Conservation (phyloP, 2,329 filamentous ascomycete genomes). For the Chaetomiaceae sp. region DNA sequence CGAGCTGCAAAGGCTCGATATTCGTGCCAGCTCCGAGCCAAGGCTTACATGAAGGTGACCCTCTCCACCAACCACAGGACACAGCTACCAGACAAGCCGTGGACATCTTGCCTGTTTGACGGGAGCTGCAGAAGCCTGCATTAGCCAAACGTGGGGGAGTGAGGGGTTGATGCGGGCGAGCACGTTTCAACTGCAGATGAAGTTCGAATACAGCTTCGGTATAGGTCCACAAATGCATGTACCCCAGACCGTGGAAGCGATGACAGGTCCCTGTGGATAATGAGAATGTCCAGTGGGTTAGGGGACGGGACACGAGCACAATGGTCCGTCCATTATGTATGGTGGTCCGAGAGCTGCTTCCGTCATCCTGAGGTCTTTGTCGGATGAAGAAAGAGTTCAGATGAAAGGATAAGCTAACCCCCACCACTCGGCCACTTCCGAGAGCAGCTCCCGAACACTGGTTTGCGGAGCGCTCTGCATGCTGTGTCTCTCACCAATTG, state of each 20-base stretch:
- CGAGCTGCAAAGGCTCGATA: background rate
- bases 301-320: background rate
- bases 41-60: background rate
- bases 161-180: conserved; percentile 24
- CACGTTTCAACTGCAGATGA: conserved; percentile 7
- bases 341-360: background rate
- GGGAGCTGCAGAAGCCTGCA: conserved; percentile 24
- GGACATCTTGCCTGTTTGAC: conserved; percentile 4
- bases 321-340: background rate
- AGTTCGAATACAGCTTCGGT: conserved; percentile 4
- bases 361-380: background rate
- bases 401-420: background rate
- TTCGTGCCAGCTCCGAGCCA: background rate
- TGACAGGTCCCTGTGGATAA: conserved; percentile 17
- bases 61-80: conserved; percentile 8
- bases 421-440: conserved; percentile 3
- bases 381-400: too few species aligned
- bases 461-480: background rate
- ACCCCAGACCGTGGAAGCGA: conserved; percentile 1
- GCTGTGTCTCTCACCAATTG: background rate
- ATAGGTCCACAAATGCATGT: conserved; percentile 8
- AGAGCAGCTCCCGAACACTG: background rate
- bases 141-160: conserved; percentile 34
- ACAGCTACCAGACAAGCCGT: background rate
- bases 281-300: background rate